A percentile compares a stretch with the other conserved stretches of the same genome.
phyloP scores from a whole-genome alignment of 2,329 filamentous ascomycete genomes.

The Alternaria incomplexa region DNA sequence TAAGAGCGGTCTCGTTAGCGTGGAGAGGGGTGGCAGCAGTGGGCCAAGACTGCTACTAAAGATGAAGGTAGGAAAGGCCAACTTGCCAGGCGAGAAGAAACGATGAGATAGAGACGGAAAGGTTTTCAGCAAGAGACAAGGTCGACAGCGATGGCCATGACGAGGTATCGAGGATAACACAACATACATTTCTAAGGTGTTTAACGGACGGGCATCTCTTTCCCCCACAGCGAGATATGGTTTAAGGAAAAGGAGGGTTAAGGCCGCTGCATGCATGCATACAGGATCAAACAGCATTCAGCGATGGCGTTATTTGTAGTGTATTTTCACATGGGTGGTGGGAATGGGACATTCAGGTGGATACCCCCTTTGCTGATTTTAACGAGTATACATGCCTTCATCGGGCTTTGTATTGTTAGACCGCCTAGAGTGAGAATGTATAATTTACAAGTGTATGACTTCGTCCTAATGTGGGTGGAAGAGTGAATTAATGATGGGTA shows the following conservation, averaged over 20 bases:
- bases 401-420: neutral
- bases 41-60: constrained; percentile 24
- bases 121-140: neutral
- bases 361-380: constrained; percentile 5
- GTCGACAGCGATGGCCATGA: neutral
- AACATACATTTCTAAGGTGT: constrained; percentile 8
- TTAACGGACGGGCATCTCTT: neutral
- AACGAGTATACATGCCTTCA: neutral
- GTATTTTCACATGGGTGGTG: neutral
- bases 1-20: constrained; percentile 24
- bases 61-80: constrained; percentile 26
- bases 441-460: neutral
- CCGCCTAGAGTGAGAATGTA: neutral
- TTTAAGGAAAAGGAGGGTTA: neutral
- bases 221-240: neutral
- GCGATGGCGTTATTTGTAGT: constrained; percentile 28
- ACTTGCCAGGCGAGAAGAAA: constrained; percentile 8
- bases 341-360: neutral
- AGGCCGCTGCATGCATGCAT: neutral
- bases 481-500: neutral
- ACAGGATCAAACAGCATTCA: constrained; percentile 22
- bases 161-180: neutral
- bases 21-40: constrained; percentile 23
- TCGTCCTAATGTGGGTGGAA: neutral
- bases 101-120: neutral